Base-by-base conservation (phyloP, 2,329 filamentous ascomycete species). In the Exophiala sp. region DNA sequence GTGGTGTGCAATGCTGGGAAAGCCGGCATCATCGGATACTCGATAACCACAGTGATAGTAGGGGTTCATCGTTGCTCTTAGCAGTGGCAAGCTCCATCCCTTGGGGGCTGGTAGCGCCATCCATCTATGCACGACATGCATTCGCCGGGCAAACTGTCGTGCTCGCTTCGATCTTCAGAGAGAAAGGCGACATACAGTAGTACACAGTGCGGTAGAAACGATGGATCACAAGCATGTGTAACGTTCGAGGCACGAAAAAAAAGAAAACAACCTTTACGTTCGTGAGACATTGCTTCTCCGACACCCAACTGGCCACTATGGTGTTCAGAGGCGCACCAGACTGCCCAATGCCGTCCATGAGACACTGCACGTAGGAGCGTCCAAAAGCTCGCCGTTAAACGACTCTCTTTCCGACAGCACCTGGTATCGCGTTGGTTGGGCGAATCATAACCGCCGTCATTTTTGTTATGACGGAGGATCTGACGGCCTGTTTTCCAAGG, bases 381-480 rank as follows among this genome's bases (percentile, higher is more conserved):
- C 24, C 5, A 29, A 8, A 29, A 29, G 24, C 24, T 29, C 24
- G 7, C 3, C 3, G 24, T 29, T 29, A 29, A 4, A 5, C 24
- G 24, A 38, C 39, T 38, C n/a, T 14, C 20, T 12, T 3, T 20
- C 29, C 41, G 21, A 44, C 49, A 16, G 33, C 32, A 21, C 43
- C 42, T 51, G 47, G 52, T 47, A 51, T 29, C 24, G 24, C 24
- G 24, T 2, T 54, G 42, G 29, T 40, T 52, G 47, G 50, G 48
- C 57, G 35, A 56, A 56, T 54, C 41, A 53, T 48, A 56, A 48
- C 53, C 48, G 43, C 53, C 47, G 35, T 43, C 48, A 48, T 16
- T 8, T 14, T 48, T 16, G 18, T 45, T 35, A 36, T 47, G 53
- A 54, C 43, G 45, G 34, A 39, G 32, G 36, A 49, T 39, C 14